phyloP scores from a whole-genome alignment of 2,329 filamentous ascomycete species.

The Colletotrichum godetiae region DNA sequence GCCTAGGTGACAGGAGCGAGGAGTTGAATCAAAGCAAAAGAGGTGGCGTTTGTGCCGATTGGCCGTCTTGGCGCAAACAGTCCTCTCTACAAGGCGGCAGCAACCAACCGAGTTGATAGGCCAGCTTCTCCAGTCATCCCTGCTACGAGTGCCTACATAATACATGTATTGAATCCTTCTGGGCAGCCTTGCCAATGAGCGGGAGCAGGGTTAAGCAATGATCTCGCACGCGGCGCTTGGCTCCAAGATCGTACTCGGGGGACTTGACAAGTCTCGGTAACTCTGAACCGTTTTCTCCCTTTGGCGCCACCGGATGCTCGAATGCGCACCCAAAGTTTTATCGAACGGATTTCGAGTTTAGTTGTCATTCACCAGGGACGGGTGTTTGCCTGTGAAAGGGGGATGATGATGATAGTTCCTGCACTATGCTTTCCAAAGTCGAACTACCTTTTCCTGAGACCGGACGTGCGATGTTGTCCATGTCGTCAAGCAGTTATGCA shows the following conservation, averaged over 20 bases:
- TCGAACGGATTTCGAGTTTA: neutral
- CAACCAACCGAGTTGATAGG: neutral
- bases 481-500: neutral
- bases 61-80: neutral
- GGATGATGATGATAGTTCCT: neutral
- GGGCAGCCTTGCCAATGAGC: slow-evolving; percentile 24
- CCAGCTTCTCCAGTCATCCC: neutral
- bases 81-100: neutral
- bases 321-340: neutral
- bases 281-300: neutral
- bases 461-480: neutral
- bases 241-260: neutral
- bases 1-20: neutral
- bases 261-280: neutral
- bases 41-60: neutral
- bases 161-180: neutral
- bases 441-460: neutral
- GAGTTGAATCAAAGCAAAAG: neutral
- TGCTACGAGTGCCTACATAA: neutral
- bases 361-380: neutral
- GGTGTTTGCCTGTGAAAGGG: neutral
- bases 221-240: neutral
- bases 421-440: neutral
- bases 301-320: neutral
- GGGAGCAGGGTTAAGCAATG: slow-evolving; percentile 17